Percentiles rank a stretch among this genome's conserved stretches.
phyloP scores from a whole-genome alignment of 2,329 filamentous ascomycete species.

The Cephalotrichum gorgonifer region DNA sequence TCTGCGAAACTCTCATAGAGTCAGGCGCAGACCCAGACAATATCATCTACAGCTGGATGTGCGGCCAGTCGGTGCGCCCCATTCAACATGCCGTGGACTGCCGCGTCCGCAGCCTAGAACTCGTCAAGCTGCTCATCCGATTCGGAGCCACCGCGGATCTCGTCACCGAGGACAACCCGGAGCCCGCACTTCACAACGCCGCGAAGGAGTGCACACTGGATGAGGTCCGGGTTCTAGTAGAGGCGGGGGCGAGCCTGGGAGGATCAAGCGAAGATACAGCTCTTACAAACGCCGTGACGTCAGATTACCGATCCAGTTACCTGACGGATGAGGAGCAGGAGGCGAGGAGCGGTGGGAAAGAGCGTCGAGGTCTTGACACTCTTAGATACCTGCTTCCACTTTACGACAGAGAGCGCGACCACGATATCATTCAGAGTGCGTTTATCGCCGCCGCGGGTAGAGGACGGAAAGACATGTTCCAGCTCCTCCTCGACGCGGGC shows the following conservation, averaged over 20 bases:
- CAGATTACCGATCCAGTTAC: neutral
- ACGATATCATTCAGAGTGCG: neutral
- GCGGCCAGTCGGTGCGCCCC: neutral
- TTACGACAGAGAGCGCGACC: neutral
- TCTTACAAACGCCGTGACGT: neutral
- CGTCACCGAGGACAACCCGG: neutral
- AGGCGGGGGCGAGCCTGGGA: neutral
- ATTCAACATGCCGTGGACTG: neutral
- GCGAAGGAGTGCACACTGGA: neutral
- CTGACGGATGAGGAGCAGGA: neutral
- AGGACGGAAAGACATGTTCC: slow-evolving; percentile 11
- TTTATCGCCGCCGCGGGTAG: neutral
- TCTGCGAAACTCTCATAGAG: neutral
- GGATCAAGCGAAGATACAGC: too few species aligned
- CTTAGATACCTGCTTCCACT: neutral
- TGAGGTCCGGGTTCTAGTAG: neutral
- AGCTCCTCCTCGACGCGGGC: slow-evolving; percentile 19
- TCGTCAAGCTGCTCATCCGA: neutral
- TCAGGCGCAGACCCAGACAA: neutral
- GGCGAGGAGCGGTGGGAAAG: neutral
- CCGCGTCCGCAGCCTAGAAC: neutral
- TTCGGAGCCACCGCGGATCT: neutral
- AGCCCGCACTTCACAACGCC: neutral
- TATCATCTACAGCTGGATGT: neutral
- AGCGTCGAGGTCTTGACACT: neutral